These are phyloP conservation scores for Globisporangium echinulatum DNA, from an alignment of 352 stramenopile species.

Conservation along the genomic window DNA sequence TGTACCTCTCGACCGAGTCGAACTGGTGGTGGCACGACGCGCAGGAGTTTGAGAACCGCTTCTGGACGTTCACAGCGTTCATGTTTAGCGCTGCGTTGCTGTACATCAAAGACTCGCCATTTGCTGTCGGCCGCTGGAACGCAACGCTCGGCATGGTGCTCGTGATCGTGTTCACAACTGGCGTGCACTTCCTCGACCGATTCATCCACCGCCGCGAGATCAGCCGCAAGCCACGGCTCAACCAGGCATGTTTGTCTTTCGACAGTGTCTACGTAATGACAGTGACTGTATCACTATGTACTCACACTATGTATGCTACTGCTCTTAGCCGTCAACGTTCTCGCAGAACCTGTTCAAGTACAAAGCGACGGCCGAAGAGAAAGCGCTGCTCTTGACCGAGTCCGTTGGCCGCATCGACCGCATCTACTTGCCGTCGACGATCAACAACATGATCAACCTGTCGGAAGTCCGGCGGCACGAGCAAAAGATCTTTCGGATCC, in stretches of 20 bases:
- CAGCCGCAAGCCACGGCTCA: conserved; percentile 50
- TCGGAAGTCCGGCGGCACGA: conserved; percentile 81
- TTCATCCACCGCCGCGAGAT: conserved; percentile 74
- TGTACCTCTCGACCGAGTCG: conserved; percentile 79
- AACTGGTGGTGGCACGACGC: conserved; percentile 85
- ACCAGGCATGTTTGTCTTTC: conserved; percentile 17
- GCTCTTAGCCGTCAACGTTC: conserved; percentile 31
- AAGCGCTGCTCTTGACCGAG: conserved; percentile 63
- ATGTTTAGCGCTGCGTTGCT: conserved; percentile 89
- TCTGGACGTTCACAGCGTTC: conserved; percentile 94
- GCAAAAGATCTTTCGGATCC: conserved; percentile 94
- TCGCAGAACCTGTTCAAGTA: conserved; percentile 79
- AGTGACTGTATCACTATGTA: too few relatives aligned
- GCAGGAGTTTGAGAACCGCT: conserved; percentile 96
- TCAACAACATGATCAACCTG: conserved; percentile 87
- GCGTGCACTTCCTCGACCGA: conserved; percentile 78
- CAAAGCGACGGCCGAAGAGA: conserved; percentile 76
- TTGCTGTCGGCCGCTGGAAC: conserved; percentile 71
- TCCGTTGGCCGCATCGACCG: conserved; percentile 72
- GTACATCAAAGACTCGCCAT: conserved; percentile 93
- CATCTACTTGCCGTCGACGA: conserved; percentile 81
- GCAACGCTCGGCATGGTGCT: conserved; percentile 67
- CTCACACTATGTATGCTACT: conserved; percentile 1
- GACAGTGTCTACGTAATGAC: too few relatives aligned
- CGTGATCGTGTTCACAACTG: conserved; percentile 72